Evolutionary conservation across 2,329 filamentous ascomycete species (phyloP).

Genomic region (Colletotrichum spinosum): DNA sequence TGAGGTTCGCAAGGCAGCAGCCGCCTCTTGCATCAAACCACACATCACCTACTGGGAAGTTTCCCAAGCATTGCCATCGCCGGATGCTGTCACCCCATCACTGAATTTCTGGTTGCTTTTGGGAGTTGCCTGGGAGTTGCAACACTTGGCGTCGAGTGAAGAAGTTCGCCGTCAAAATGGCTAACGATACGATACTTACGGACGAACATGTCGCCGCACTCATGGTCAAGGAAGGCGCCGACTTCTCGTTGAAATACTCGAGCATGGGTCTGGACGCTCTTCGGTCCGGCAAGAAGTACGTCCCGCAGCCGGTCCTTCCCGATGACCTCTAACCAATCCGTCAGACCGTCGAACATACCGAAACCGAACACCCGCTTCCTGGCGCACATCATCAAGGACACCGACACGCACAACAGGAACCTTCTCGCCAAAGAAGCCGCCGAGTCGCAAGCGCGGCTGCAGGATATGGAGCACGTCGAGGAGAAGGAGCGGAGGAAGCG

Average conservation of each 20-base stretch:
- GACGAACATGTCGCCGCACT: constrained; percentile 85
- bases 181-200: constrained; percentile 65
- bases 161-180: constrained; percentile 44
- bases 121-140: too few relatives aligned
- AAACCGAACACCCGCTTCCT: constrained; percentile 95
- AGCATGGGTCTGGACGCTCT: constrained; percentile 79
- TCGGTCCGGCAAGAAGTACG: constrained; percentile 59
- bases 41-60: too few relatives aligned
- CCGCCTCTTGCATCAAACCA: not conserved
- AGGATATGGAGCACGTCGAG: constrained; percentile 65
- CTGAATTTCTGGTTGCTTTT: not conserved
- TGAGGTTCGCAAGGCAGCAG: not conserved
- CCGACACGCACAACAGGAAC: constrained; percentile 88
- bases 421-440: constrained; percentile 85
- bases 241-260: constrained; percentile 79
- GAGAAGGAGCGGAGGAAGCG: constrained; percentile 58
- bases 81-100: constrained; percentile 1
- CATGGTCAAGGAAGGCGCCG: constrained; percentile 82
- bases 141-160: not conserved
- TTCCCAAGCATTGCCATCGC: not conserved
- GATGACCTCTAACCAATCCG: constrained; percentile 22
- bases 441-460: constrained; percentile 79
- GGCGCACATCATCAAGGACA: constrained; percentile 87
- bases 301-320: constrained; percentile 13
- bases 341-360: constrained; percentile 74